Conservation (phyloP, 2,329 filamentous ascomycete species). For the Cladophialophora chaetospira region DNA sequence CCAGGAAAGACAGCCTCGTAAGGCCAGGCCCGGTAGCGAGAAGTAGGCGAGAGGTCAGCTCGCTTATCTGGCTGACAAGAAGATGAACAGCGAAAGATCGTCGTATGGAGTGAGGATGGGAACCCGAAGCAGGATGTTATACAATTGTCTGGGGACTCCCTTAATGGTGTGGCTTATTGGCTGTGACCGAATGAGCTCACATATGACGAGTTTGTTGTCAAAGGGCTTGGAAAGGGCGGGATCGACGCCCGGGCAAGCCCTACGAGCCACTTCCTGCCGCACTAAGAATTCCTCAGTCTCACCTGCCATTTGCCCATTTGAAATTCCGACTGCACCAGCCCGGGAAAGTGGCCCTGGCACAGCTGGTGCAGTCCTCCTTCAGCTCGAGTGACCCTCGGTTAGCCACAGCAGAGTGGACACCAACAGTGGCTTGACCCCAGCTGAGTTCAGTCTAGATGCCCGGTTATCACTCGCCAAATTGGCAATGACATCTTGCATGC, state of each 20-base stretch:
- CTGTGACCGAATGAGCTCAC: slow-evolving; percentile 1
- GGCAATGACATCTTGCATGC: background rate
- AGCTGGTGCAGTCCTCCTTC: background rate
- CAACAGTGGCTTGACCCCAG: too few species aligned
- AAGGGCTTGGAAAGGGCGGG: too few species aligned
- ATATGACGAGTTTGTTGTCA: slow-evolving; percentile 8
- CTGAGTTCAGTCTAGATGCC: too few species aligned
- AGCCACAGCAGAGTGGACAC: background rate
- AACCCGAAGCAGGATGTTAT: background rate
- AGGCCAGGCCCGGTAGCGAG: background rate
- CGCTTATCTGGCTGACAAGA: background rate
- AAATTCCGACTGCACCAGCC: background rate
- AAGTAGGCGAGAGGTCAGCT: background rate
- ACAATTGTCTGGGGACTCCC: background rate
- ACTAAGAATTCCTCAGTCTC: background rate
- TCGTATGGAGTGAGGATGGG: background rate
- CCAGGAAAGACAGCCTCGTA: background rate
- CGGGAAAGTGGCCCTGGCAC: background rate
- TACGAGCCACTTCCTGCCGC: background rate
- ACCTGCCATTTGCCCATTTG: slow-evolving; percentile 1
- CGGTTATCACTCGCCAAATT: background rate
- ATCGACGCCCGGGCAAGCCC: background rate
- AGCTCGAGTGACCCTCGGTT: background rate
- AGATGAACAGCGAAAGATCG: background rate
- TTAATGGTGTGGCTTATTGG: background rate